Conservation (phyloP, 108 stramenopile genomes). For the Cyclotella atomus region DNA sequence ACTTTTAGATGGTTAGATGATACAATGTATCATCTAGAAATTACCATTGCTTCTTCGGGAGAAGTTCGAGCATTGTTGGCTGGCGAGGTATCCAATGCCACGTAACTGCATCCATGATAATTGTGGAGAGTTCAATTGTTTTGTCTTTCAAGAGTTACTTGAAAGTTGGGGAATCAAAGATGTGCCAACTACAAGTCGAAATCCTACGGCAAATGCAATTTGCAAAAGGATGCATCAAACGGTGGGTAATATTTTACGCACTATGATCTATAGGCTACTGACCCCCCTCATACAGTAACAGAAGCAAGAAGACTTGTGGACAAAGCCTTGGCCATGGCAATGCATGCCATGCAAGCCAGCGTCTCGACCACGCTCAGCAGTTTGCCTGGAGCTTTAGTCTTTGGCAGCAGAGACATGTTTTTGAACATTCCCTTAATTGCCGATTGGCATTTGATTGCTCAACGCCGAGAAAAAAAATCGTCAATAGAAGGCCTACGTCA, state of each 20-base stretch:
- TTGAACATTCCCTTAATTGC: slow-evolving; percentile 1
- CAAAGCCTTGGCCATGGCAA: slow-evolving; percentile 8
- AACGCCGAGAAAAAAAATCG: background rate
- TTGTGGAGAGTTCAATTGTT: slow-evolving; percentile 32
- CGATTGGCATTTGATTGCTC: slow-evolving; percentile 13
- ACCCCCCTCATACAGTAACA: background rate
- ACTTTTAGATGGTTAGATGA: no score
- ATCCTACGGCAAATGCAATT: slow-evolving; percentile 24
- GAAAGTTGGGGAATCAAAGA: background rate
- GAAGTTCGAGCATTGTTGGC: slow-evolving; percentile 48
- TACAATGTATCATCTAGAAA: no score
- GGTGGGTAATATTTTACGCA: slow-evolving; percentile 12
- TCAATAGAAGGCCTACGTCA: background rate
- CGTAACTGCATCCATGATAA: slow-evolving; percentile 13
- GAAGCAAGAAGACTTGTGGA: slow-evolving; percentile 9
- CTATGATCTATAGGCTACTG: background rate
- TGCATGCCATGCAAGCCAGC: slow-evolving; percentile 8
- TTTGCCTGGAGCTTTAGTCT: background rate
- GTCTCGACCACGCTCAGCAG: slow-evolving; percentile 10
- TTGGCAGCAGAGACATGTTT: slow-evolving; percentile 11
- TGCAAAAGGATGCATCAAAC: slow-evolving; percentile 29
- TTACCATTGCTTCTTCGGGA: no score
- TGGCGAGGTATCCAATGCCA: slow-evolving; percentile 54
- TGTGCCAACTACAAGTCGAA: slow-evolving; percentile 8
- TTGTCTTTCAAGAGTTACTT: slow-evolving; percentile 33